Evolutionary conservation across 2,329 filamentous ascomycete species (phyloP).

Genomic region (Aureobasidium sp.): DNA sequence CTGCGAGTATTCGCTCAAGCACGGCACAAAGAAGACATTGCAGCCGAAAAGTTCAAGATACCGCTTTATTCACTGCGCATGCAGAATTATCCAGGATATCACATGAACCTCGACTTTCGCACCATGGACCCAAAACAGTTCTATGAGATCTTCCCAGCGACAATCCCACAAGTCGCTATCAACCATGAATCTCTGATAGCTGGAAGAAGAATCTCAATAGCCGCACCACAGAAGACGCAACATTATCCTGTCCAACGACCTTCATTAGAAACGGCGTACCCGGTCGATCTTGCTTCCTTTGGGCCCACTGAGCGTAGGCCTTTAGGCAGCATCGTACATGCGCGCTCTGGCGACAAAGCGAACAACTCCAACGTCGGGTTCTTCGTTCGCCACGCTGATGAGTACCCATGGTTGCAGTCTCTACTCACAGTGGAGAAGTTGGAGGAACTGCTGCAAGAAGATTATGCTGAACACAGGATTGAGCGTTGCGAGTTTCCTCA

Average conservation of each 20-base stretch:
- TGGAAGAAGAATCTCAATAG: not conserved
- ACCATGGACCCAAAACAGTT: conserved; percentile 21
- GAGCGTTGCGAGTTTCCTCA: conserved; percentile 35
- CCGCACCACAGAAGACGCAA: conserved; percentile 9
- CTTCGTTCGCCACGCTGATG: conserved; percentile 35
- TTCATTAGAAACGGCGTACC: conserved; percentile 27
- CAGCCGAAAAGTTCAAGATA: conserved; percentile 26
- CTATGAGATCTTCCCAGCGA: conserved; percentile 20
- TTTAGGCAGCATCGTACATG: conserved; percentile 33
- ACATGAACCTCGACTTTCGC: conserved; percentile 26
- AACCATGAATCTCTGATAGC: conserved; percentile 21
- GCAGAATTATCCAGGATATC: conserved; percentile 29
- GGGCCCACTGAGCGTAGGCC: conserved; percentile 32
- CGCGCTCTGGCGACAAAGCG: conserved; percentile 30
- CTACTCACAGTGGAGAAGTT: conserved; percentile 25
- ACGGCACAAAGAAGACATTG: conserved; percentile 22
- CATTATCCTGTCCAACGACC: conserved; percentile 16
- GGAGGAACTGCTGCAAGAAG: conserved; percentile 26
- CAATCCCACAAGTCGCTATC: conserved; percentile 26
- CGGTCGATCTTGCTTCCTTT: conserved; percentile 27
- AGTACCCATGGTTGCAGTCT: conserved; percentile 29
- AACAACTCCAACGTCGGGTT: conserved; percentile 30
- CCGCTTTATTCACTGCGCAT: conserved; percentile 25
- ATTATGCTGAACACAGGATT: conserved; percentile 30
- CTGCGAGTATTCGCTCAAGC: conserved; percentile 36